These are phyloP conservation scores for Trichophyton mentagrophytes DNA, from an alignment of 2,329 filamentous ascomycete genomes.

Conservation along the genomic window DNA sequence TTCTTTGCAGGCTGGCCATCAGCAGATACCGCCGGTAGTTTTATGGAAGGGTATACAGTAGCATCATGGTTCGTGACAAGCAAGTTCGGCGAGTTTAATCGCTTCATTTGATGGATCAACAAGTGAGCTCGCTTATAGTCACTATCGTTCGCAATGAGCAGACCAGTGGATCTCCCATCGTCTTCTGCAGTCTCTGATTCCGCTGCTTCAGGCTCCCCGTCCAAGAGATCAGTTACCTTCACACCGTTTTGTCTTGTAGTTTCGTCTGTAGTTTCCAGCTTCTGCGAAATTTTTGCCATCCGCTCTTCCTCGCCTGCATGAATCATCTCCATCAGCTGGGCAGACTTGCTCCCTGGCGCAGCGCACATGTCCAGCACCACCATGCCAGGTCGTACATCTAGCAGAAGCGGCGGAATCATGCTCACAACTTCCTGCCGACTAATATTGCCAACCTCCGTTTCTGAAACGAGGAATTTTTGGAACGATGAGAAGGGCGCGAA, in stretches of 20 bases:
- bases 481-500: constrained; percentile 90
- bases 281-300: constrained; percentile 56
- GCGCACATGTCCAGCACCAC: constrained; percentile 91
- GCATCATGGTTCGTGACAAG: constrained; percentile 98
- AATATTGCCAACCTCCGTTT: constrained; percentile 95
- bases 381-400: constrained; percentile 86
- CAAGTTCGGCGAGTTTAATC: constrained; percentile 87
- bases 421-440: constrained; percentile 94
- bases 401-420: constrained; percentile 93
- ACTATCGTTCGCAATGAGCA: constrained; percentile 89
- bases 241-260: constrained; percentile 13
- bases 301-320: constrained; percentile 84
- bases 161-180: constrained; percentile 74
- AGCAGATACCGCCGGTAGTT: constrained; percentile 47
- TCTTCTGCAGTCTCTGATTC: constrained; percentile 48
- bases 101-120: constrained; percentile 95
- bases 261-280: constrained; percentile 47
- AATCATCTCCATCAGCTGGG: constrained; percentile 87
- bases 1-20: constrained; percentile 43
- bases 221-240: constrained; percentile 15
- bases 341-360: constrained; percentile 91
- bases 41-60: constrained; percentile 86
- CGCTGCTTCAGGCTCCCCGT: constrained; percentile 36
- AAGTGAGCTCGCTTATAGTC: constrained; percentile 97
- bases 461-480: constrained; percentile 94